A percentile compares a stretch with the other conserved stretches of the same genome.
Evolutionary conservation across 202 grass and related monocot species (phyloP).

Genomic region (Musa balbisiana): DNA sequence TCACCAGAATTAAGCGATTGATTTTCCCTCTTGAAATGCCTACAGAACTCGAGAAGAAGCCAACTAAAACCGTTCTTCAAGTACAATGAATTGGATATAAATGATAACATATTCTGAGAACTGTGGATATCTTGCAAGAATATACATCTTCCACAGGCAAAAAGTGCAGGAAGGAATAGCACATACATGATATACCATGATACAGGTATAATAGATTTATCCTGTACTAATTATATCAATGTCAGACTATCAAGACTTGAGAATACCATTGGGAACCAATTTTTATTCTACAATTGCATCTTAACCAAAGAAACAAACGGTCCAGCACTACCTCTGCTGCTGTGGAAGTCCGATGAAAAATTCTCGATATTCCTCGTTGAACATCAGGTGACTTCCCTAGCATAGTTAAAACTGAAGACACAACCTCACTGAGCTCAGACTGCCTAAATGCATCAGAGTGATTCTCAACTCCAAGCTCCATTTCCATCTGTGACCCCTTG

Average conservation of each 20-base stretch:
- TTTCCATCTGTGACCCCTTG: conserved; percentile 29
- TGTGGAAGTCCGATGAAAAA: conserved; percentile 84
- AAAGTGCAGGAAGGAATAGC: not conserved
- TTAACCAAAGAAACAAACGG: conserved; percentile 20
- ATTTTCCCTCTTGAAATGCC: no score
- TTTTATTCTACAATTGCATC: not conserved
- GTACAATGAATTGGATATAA: no score
- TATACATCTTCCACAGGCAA: not conserved
- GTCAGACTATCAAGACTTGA: no score
- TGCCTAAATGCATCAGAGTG: conserved; percentile 22
- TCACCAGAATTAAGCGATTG: no score
- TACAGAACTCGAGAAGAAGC: no score
- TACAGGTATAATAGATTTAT: not conserved
- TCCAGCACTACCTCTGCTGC: conserved; percentile 48
- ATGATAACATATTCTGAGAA: not conserved
- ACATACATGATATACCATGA: not conserved
- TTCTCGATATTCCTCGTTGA: conserved; percentile 86
- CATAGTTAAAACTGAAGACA: conserved; percentile 62
- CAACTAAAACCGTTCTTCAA: no score
- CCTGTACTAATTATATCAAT: not conserved
- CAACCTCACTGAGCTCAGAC: conserved; percentile 50
- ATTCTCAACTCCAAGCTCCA: conserved; percentile 23
- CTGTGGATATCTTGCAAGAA: not conserved
- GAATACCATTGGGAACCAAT: not conserved
- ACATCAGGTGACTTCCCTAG: conserved; percentile 68